Evolutionary conservation across 192 early-diverging fungal genomes (phyloP).

Genomic region (Entomortierella lignicola): DNA sequence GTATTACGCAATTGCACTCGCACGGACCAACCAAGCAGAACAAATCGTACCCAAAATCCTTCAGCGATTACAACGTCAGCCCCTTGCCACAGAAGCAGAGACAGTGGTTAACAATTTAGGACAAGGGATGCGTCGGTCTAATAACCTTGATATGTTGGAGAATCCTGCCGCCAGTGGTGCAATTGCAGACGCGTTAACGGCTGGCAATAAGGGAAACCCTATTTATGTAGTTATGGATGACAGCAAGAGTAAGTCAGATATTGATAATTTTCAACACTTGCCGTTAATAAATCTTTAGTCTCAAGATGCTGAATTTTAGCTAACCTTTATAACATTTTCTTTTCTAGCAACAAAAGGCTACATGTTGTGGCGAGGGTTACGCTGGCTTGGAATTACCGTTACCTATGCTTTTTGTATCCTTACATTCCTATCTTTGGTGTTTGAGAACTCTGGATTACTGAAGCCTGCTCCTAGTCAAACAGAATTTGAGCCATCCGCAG

Average conservation of each 20-base stretch:
- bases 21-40: conserved; percentile 62
- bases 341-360: conserved; percentile 58
- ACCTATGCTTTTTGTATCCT: conserved; percentile 79
- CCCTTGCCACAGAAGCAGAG: conserved; percentile 30
- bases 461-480: conserved; percentile 69
- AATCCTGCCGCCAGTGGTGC: conserved; percentile 27
- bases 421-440: conserved; percentile 71
- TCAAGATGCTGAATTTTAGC: too few species aligned
- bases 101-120: conserved; percentile 21
- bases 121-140: conserved; percentile 28
- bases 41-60: conserved; percentile 66
- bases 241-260: conserved; percentile 43
- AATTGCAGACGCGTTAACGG: conserved; percentile 27
- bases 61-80: conserved; percentile 59
- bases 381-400: conserved; percentile 70
- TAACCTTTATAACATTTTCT: background rate
- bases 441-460: conserved; percentile 78
- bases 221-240: conserved; percentile 73
- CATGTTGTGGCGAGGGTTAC: conserved; percentile 67
- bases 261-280: too few species aligned
- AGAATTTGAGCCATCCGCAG: conserved; percentile 67
- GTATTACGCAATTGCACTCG: conserved; percentile 64
- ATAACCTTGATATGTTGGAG: conserved; percentile 12
- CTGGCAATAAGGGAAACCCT: conserved; percentile 68
- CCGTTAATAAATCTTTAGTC: too few species aligned